A percentile compares a stretch with the other conserved stretches of the same genome.
Conservation (phyloP, 106 monocot genomes). For the Acorus gramineus region DNA sequence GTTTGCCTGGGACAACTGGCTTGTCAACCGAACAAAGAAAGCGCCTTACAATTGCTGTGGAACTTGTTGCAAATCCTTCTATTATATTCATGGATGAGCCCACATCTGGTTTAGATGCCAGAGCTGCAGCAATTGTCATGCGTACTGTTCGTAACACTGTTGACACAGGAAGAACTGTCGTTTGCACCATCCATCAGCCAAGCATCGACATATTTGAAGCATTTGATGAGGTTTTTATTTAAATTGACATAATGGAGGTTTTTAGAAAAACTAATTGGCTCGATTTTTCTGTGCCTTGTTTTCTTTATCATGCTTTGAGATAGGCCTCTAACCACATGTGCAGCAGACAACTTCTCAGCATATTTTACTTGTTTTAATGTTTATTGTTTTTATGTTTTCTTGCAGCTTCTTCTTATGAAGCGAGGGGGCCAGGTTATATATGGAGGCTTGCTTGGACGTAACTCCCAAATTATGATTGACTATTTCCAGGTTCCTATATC, state of each 20-base stretch:
- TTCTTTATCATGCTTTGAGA: no score
- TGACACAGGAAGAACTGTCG: constrained; percentile 67
- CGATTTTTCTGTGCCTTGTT: no score
- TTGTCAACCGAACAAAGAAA: constrained; percentile 76
- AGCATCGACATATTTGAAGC: constrained; percentile 90
- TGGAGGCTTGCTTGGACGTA: constrained; percentile 31
- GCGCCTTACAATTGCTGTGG: constrained; percentile 69
- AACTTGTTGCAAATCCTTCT: constrained; percentile 77
- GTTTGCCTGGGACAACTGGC: constrained; percentile 59
- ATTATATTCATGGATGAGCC: constrained; percentile 94
- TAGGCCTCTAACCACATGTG: no score
- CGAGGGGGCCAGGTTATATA: constrained; percentile 42
- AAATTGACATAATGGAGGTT: no score
- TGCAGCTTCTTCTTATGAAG: constrained; percentile 50
- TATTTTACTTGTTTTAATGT: neutral
- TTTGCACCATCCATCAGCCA: constrained; percentile 76
- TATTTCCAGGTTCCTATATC: constrained; percentile 34
- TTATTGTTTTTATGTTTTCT: constrained; percentile 2
- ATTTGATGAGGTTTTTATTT: constrained; percentile 58
- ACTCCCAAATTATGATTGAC: constrained; percentile 40
- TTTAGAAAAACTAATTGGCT: no score
- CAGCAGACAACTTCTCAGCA: no score
- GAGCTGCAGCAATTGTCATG: constrained; percentile 77
- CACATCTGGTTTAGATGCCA: constrained; percentile 70
- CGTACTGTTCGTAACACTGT: constrained; percentile 71